Percentiles rank a stretch among this genome's conserved stretches.
Evolutionary conservation across 1,284 basidiomycete species (phyloP).

Genomic region (Cystobasidiaceae sp.): DNA sequence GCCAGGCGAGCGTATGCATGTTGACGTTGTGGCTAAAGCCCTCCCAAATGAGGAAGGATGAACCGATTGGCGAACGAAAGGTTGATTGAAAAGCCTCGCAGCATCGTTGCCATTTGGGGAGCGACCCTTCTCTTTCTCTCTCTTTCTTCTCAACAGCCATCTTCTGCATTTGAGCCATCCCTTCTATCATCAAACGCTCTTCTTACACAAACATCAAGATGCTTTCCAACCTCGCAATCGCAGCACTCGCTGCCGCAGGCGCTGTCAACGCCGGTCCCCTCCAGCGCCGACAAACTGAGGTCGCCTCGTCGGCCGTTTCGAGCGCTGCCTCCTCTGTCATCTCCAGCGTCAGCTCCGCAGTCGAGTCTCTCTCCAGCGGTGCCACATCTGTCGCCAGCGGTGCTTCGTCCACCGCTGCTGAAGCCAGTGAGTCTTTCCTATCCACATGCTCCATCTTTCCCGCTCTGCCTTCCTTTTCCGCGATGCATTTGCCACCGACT

Average conservation of each 20-base stretch:
- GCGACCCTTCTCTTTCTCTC: too few relatives aligned
- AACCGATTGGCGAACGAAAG: too few relatives aligned
- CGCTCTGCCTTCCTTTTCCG: conserved; percentile 7
- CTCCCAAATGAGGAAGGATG: too few relatives aligned
- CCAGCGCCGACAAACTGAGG: conserved; percentile 9
- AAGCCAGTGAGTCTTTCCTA: conserved; percentile 1
- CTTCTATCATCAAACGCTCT: neutral
- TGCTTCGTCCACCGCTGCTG: conserved; percentile 3
- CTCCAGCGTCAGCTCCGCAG: conserved; percentile 33
- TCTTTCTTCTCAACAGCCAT: too few relatives aligned
- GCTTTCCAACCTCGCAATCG: conserved; percentile 13
- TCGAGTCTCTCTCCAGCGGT: conserved; percentile 1
- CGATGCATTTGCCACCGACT: neutral
- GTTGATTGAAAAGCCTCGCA: too few relatives aligned
- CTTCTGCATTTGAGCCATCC: too few relatives aligned
- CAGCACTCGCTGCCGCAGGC: conserved; percentile 15
- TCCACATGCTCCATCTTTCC: neutral
- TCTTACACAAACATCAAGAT: conserved; percentile 5
- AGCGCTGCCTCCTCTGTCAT: conserved; percentile 22
- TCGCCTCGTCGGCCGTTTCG: neutral
- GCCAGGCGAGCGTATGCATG: too few relatives aligned
- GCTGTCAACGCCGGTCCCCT: conserved; percentile 25
- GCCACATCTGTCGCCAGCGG: conserved; percentile 6
- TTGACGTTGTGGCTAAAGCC: too few relatives aligned
- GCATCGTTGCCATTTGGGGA: too few relatives aligned